A percentile compares a stretch with the other conserved stretches of the same genome.
Evolutionary conservation across 345 rosid genomes (phyloP).

Genomic region (Salix suchowensis): DNA sequence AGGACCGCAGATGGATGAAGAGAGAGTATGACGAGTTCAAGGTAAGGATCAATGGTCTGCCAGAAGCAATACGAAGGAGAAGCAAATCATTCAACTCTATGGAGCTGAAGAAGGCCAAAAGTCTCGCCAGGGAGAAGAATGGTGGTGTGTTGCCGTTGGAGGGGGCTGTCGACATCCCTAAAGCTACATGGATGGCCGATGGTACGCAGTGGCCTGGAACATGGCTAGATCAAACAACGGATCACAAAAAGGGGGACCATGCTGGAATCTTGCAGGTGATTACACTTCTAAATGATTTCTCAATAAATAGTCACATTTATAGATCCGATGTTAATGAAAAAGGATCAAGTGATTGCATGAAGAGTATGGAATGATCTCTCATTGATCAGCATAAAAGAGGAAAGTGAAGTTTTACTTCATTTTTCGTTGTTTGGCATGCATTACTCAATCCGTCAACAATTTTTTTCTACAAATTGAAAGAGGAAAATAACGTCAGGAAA

Average conservation of each 20-base stretch:
- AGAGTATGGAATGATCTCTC: neutral
- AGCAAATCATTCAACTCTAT: conserved; percentile 52
- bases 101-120: conserved; percentile 60
- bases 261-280: conserved; percentile 73
- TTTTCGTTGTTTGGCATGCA: neutral
- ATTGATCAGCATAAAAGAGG: neutral
- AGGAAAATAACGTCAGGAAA: neutral
- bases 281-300: neutral
- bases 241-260: conserved; percentile 84
- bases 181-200: conserved; percentile 99
- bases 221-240: conserved; percentile 57
- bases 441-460: neutral
- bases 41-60: conserved; percentile 86
- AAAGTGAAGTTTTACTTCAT: neutral
- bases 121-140: conserved; percentile 50
- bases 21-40: conserved; percentile 95
- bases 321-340: neutral
- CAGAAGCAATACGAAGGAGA: conserved; percentile 67
- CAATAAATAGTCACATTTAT: neutral
- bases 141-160: conserved; percentile 50
- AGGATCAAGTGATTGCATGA: neutral
- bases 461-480: neutral
- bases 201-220: conserved; percentile 99
- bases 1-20: conserved; percentile 94
- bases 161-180: conserved; percentile 35